A percentile compares a stretch with the other conserved stretches of the same genome.
These are phyloP conservation scores for Trichoderma semiorbis DNA, from an alignment of 2,329 filamentous ascomycete species.

Conservation along the genomic window DNA sequence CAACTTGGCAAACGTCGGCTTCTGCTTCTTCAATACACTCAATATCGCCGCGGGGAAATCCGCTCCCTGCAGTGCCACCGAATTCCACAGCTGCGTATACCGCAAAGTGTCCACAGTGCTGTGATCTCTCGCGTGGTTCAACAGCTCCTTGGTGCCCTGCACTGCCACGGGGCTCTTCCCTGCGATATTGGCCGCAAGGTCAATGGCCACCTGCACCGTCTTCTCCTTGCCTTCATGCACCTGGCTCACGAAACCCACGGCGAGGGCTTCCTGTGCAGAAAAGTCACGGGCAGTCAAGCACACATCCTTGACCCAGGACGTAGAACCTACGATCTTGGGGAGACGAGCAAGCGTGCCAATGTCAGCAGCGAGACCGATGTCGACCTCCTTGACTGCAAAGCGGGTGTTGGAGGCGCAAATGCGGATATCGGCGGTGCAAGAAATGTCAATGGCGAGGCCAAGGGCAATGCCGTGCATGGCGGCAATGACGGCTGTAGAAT, in stretches of 20 bases:
- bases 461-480: slow-evolving; percentile 76
- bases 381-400: slow-evolving; percentile 76
- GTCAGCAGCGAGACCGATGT: slow-evolving; percentile 77
- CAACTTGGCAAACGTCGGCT: slow-evolving; percentile 80
- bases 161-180: slow-evolving; percentile 85
- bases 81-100: slow-evolving; percentile 88
- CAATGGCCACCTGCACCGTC: slow-evolving; percentile 59
- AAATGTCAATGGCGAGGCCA: slow-evolving; percentile 74
- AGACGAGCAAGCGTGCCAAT: slow-evolving; percentile 72
- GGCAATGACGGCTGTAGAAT: slow-evolving; percentile 65
- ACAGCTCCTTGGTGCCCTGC: slow-evolving; percentile 79
- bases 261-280: slow-evolving; percentile 62
- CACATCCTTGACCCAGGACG: slow-evolving; percentile 78
- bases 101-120: slow-evolving; percentile 71
- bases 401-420: slow-evolving; percentile 57
- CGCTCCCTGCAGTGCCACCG: slow-evolving; percentile 72
- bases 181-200: slow-evolving; percentile 63
- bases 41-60: slow-evolving; percentile 74
- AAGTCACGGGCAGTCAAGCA: slow-evolving; percentile 69
- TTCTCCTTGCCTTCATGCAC: slow-evolving; percentile 62
- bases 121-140: slow-evolving; percentile 80
- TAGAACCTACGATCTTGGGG: slow-evolving; percentile 67
- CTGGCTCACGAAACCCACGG: slow-evolving; percentile 66
- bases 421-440: slow-evolving; percentile 67
- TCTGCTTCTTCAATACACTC: slow-evolving; percentile 74